Evolutionary conservation across 2,329 filamentous ascomycete genomes (phyloP).

Genomic region (Fusarium redolens): DNA sequence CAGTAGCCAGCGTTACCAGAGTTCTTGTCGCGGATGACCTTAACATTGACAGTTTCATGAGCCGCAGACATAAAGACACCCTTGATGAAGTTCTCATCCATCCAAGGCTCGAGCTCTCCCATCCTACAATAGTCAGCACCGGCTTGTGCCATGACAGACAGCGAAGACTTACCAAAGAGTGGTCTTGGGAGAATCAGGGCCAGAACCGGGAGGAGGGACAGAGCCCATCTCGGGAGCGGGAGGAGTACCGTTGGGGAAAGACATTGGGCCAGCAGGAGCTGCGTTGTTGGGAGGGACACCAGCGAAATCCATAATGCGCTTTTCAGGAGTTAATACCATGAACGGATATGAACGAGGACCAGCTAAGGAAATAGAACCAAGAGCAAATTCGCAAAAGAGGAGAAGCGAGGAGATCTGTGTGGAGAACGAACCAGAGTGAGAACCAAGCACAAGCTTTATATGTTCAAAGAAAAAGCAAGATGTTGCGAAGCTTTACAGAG

Average conservation of each 20-base stretch:
- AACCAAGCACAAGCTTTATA: constrained; percentile 32
- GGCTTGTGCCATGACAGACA: neutral
- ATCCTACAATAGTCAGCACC: constrained; percentile 73
- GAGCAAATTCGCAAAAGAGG: neutral
- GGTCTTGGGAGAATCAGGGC: constrained; percentile 65
- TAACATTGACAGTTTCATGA: constrained; percentile 95
- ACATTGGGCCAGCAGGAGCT: constrained; percentile 49
- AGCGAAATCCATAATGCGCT: constrained; percentile 50
- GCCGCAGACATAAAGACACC: constrained; percentile 89
- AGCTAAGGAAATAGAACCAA: too few species aligned
- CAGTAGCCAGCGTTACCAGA: constrained; percentile 99
- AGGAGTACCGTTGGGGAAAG: constrained; percentile 54
- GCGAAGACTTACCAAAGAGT: constrained; percentile 63
- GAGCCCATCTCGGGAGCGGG: constrained; percentile 53
- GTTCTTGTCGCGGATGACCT: constrained; percentile 99
- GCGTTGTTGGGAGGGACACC: constrained; percentile 48
- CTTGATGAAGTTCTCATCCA: constrained; percentile 98
- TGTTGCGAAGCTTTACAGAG: constrained; percentile 38
- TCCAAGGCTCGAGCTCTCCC: constrained; percentile 99
- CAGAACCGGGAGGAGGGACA: constrained; percentile 48
- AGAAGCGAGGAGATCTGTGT: neutral
- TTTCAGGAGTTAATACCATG: constrained; percentile 10
- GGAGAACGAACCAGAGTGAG: constrained; percentile 27
- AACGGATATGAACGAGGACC: neutral
- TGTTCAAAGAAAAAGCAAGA: constrained; percentile 34